Base-by-base conservation (phyloP, 2,329 filamentous ascomycete genomes). In the Diaporthe sp. region DNA sequence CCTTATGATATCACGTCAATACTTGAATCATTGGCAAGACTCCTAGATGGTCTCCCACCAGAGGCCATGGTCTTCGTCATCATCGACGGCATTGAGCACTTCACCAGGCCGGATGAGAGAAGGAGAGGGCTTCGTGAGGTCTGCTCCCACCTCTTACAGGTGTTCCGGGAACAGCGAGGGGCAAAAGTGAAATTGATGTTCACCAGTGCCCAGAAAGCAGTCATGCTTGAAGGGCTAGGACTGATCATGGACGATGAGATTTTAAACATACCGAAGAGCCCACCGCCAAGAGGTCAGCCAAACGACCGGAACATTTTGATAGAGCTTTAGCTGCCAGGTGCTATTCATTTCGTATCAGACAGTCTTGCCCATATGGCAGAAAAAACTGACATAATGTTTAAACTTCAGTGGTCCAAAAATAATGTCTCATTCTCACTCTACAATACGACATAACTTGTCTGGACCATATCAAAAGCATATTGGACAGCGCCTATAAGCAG, bases 81-180 rank as follows among this genome's bases (percentile, higher is more conserved):
- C 19, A 34, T 67, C 2, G 61, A 67, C 17, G 42, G 61, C 42
- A 3, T 67, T 13, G 61, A 67, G 6, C 42, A 67, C 42, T 67
- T 67, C 61, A 49, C 8, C 42, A 12, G 44, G 42, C 61, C 42
- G 22, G 19, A 34, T 3, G 28, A n/a, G 5, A 34, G 61, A 10
- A 49, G 7, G 1, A 2, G 4, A 1, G 17, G 61, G 4, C 8
- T 67, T n/a, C 19, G 42, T n/a, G 42, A 67, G 28, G 10, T 49
- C 17, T 10, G 7, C 5, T 8, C 0, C 5, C 42, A 34, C 0
- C 42, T 67, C 2, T 3, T 49, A 10, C 42, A 34, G 0, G 1
- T 49, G 7, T 67, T 49, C 44, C 44, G 62, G 62, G 28, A 42
- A 19, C 44, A 67, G 28, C 44, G 25, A 51, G 28, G 28, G 28